Percentiles rank a stretch among this genome's conserved stretches.
phyloP scores from a whole-genome alignment of 306 rosid genomes.

The Ormosia semicastrata region DNA sequence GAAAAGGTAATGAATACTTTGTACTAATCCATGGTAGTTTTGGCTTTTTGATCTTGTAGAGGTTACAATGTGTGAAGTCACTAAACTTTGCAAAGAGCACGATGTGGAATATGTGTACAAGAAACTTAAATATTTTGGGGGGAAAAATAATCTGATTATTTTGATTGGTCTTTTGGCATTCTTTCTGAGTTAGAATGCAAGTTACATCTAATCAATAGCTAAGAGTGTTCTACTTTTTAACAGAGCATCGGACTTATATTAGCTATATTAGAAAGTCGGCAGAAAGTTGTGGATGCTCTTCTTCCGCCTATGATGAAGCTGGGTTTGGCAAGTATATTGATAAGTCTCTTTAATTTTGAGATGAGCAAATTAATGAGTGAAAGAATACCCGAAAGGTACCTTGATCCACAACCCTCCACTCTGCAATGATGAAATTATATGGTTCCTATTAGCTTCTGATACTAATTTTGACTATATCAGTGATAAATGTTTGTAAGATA shows the following conservation, averaged over 20 bases:
- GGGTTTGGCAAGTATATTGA: conserved; percentile 71
- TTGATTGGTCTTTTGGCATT: conserved; percentile 13
- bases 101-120: background rate
- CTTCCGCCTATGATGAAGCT: conserved; percentile 70
- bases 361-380: conserved; percentile 53
- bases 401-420: conserved; percentile 20
- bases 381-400: conserved; percentile 75
- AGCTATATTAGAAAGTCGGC: conserved; percentile 69
- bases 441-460: conserved; percentile 23
- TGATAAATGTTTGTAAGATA: background rate
- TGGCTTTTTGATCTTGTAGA: background rate
- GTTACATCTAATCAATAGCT: conserved; percentile 26
- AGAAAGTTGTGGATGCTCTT: conserved; percentile 54
- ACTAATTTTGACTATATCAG: conserved; percentile 1
- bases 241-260: conserved; percentile 76
- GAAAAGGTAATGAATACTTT: conserved; percentile 64
- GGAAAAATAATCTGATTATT: background rate
- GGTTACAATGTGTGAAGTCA: background rate
- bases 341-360: conserved; percentile 70
- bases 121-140: background rate
- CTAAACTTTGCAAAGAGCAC: background rate
- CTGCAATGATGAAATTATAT: background rate
- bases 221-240: conserved; percentile 31
- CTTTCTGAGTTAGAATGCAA: conserved; percentile 8
- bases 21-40: background rate